Percentiles rank a stretch among this genome's conserved stretches.
phyloP scores from a whole-genome alignment of 495 filamentous ascomycete species.

The Podospora appendiculata region DNA sequence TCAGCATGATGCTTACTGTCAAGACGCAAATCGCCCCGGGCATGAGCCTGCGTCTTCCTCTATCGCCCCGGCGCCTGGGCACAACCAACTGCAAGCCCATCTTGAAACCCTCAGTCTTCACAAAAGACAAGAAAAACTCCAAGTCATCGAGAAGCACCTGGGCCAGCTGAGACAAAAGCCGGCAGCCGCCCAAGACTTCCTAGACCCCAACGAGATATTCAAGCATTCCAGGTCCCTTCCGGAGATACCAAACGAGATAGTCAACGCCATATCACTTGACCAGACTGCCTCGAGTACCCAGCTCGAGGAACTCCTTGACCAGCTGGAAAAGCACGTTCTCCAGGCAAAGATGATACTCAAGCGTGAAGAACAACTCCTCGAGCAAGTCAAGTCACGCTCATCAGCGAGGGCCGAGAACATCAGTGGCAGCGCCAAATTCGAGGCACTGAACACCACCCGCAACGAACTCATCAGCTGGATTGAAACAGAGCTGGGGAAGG shows the following conservation, averaged over 20 bases:
- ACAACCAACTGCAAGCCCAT: slow-evolving; percentile 38
- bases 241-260: slow-evolving; percentile 38
- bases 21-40: too few relatives aligned
- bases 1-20: slow-evolving; percentile 11
- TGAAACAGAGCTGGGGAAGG: slow-evolving; percentile 54
- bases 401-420: slow-evolving; percentile 20
- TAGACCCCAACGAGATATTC: slow-evolving; percentile 37
- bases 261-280: slow-evolving; percentile 31
- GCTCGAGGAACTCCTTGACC: slow-evolving; percentile 45
- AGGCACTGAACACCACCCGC: slow-evolving; percentile 46
- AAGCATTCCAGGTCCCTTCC: slow-evolving; percentile 36
- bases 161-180: slow-evolving; percentile 46
- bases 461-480: slow-evolving; percentile 67
- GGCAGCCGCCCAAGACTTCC: slow-evolving; percentile 39
- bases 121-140: slow-evolving; percentile 46
- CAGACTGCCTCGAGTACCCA: slow-evolving; percentile 21
- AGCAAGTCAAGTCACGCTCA: slow-evolving; percentile 42
- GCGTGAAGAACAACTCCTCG: slow-evolving; percentile 53
- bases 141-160: slow-evolving; percentile 36
- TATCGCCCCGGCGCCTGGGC: background rate
- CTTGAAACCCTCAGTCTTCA: slow-evolving; percentile 40
- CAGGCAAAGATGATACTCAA: slow-evolving; percentile 54
- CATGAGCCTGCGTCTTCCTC: background rate
- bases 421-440: slow-evolving; percentile 30
- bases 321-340: slow-evolving; percentile 58